These are phyloP conservation scores for Cornus controversa DNA, from an alignment of 148 eudicot species.

Conservation along the genomic window DNA sequence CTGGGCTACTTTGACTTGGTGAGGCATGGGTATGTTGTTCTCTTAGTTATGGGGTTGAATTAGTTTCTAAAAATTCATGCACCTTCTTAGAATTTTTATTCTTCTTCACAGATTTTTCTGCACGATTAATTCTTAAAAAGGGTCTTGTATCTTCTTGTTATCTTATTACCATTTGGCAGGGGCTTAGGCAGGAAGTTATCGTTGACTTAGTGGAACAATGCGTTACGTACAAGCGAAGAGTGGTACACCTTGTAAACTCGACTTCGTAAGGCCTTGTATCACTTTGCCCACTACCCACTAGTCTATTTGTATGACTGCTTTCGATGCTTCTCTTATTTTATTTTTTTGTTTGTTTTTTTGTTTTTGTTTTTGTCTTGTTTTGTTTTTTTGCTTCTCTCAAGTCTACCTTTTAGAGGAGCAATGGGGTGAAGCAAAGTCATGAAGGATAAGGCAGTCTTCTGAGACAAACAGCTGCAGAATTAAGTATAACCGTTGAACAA, in stretches of 20 bases:
- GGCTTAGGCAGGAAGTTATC: constrained; percentile 82
- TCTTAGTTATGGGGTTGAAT: background rate
- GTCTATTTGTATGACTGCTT: background rate
- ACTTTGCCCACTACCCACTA: background rate
- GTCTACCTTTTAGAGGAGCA: too few relatives aligned
- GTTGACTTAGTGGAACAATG: constrained; percentile 95
- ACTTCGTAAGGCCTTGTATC: constrained; percentile 79
- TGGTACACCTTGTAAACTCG: constrained; percentile 94
- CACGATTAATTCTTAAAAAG: background rate
- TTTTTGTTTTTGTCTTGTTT: too few relatives aligned
- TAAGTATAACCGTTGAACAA: background rate
- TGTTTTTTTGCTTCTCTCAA: background rate
- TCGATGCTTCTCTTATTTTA: background rate
- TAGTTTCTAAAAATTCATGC: background rate
- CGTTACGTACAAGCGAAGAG: constrained; percentile 89
- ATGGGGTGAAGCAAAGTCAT: background rate
- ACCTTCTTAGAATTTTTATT: background rate
- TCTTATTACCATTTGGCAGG: constrained; percentile 41
- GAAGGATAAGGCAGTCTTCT: background rate
- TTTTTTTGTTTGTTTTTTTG: background rate
- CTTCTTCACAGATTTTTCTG: background rate
- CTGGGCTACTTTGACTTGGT: background rate
- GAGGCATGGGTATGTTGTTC: background rate
- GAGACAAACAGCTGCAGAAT: background rate
- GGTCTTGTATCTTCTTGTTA: background rate